Conservation (phyloP, 495 filamentous ascomycete genomes). For the Lichina pygmaea region DNA sequence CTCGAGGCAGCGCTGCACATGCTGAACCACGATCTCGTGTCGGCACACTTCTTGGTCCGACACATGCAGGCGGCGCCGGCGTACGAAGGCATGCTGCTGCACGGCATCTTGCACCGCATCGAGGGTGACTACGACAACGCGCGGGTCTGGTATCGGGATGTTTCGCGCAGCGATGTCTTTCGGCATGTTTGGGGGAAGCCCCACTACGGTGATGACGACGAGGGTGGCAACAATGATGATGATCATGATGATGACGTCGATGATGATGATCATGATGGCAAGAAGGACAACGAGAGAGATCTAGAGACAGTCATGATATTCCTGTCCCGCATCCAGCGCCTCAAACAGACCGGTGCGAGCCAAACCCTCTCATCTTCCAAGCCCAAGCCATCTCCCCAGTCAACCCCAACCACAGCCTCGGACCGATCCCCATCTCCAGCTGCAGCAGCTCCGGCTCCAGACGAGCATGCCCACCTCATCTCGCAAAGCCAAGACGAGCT, state of each 20-base stretch:
- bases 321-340: not conserved
- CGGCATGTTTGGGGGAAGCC: conserved; percentile 6
- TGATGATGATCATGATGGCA: too few species aligned
- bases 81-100: conserved; percentile 19
- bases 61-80: conserved; percentile 20
- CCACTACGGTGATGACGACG: not conserved
- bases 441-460: too few species aligned
- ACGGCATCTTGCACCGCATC: conserved; percentile 17
- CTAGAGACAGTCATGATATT: too few species aligned
- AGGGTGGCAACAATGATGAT: not conserved
- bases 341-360: not conserved
- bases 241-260: too few species aligned
- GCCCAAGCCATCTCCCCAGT: too few species aligned
- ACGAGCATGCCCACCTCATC: too few species aligned
- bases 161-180: conserved; percentile 11
- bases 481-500: not conserved
- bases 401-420: too few species aligned
- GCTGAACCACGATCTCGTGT: conserved; percentile 17
- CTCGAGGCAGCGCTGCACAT: conserved; percentile 20
- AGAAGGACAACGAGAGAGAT: too few species aligned
- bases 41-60: conserved; percentile 20
- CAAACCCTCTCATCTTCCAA: not conserved
- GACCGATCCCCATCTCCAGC: too few species aligned
- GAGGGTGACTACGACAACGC: conserved; percentile 20
- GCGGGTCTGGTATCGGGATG: conserved; percentile 17